phyloP scores from a whole-genome alignment of 441 rosid genomes.

The Omphalea diandra region DNA sequence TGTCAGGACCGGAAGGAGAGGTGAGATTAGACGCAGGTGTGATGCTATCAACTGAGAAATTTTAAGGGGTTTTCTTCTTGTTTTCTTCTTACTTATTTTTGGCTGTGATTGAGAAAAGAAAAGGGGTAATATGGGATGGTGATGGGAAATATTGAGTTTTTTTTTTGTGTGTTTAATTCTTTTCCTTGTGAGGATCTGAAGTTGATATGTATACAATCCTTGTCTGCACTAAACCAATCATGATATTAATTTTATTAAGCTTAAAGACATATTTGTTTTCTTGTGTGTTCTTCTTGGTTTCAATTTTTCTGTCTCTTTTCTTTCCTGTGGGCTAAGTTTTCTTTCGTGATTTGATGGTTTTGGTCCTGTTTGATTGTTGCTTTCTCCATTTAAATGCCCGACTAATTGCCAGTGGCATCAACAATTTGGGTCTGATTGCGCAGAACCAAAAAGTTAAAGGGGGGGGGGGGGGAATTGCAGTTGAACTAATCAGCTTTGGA shows the following conservation, averaged over 20 bases:
- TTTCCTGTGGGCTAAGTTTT: too few species aligned
- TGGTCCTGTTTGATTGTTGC: too few species aligned
- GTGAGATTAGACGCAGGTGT: slow-evolving; percentile 61
- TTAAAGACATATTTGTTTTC: too few species aligned
- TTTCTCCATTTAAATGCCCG: too few species aligned
- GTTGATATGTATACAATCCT: slow-evolving; percentile 29
- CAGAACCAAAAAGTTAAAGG: too few species aligned
- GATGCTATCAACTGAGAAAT: slow-evolving; percentile 57
- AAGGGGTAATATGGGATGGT: background rate
- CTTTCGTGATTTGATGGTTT: too few species aligned
- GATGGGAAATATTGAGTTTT: background rate
- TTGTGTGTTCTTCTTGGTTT: too few species aligned
- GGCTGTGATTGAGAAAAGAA: slow-evolving; percentile 7
- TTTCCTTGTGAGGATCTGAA: slow-evolving; percentile 22
- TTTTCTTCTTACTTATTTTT: background rate
- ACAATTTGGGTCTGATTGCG: too few species aligned
- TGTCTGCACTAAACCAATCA: slow-evolving; percentile 26
- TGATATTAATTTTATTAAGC: slow-evolving; percentile 27
- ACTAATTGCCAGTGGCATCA: too few species aligned
- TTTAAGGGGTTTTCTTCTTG: slow-evolving; percentile 2
- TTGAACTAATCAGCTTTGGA: too few species aligned
- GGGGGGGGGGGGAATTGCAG: too few species aligned
- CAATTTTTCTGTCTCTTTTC: too few species aligned
- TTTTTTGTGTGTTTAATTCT: slow-evolving; percentile 18
- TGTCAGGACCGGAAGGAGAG: slow-evolving; percentile 52